Evolutionary conservation across 768 basidiomycete species (phyloP).

Genomic region (Amanita polypyramis): DNA sequence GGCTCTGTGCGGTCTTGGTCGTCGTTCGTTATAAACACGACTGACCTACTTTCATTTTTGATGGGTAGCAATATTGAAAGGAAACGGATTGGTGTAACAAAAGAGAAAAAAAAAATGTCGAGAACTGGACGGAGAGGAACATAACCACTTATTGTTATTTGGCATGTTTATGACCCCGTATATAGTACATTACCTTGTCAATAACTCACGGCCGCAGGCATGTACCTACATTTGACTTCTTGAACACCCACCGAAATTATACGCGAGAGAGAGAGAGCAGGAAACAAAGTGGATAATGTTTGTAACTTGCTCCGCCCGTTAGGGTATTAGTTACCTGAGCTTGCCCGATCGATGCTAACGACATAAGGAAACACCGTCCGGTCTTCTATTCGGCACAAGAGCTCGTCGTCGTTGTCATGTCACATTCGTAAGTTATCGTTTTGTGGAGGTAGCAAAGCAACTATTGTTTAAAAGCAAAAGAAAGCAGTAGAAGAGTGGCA

Average conservation of each 20-base stretch:
- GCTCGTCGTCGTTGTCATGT: no score
- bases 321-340: no score
- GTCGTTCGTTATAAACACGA: constrained; percentile 5
- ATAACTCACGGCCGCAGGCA: neutral
- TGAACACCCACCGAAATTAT: neutral
- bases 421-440: no score
- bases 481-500: no score
- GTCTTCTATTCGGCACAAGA: no score
- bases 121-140: neutral
- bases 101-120: neutral
- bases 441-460: no score
- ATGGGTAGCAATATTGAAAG: neutral
- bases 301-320: no score
- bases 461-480: no score
- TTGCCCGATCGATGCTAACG: no score
- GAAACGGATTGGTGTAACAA: neutral
- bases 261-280: neutral
- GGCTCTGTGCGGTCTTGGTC: constrained; percentile 49
- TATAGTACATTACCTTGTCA: constrained; percentile 5
- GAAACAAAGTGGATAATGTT: neutral
- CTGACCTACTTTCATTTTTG: neutral
- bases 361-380: no score
- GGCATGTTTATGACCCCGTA: constrained; percentile 2
- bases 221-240: neutral
- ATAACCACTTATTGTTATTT: constrained; percentile 3